phyloP scores from a whole-genome alignment of 441 rosid species.

The Arabidopsis lyrata region DNA sequence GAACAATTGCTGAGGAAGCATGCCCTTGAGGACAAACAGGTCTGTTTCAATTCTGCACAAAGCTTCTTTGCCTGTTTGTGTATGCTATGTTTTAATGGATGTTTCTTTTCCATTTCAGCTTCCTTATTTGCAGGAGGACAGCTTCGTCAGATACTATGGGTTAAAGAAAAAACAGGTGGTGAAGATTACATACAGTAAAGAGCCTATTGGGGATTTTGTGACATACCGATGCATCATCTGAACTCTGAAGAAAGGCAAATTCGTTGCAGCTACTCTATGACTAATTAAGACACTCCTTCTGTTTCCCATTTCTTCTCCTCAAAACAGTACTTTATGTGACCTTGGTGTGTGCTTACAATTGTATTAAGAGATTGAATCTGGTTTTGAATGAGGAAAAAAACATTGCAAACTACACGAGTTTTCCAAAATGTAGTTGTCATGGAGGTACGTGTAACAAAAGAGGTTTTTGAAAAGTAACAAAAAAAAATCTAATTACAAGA shows the following conservation, averaged over 20 bases:
- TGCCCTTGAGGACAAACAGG: constrained; percentile 57
- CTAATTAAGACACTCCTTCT: constrained; percentile 7
- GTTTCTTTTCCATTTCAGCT: constrained; percentile 45
- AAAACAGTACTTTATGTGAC: constrained; percentile 8
- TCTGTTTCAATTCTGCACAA: constrained; percentile 22
- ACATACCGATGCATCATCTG: constrained; percentile 59
- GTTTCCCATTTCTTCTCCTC: constrained; percentile 13
- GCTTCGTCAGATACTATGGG: constrained; percentile 60
- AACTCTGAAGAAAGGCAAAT: constrained; percentile 31
- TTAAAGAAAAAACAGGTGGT: constrained; percentile 60
- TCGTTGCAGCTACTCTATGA: not conserved
- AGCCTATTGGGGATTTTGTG: constrained; percentile 42
- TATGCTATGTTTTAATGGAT: constrained; percentile 17
- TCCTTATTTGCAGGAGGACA: constrained; percentile 58
- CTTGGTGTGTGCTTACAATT: constrained; percentile 8
- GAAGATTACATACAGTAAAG: constrained; percentile 54
- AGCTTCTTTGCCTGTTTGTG: constrained; percentile 9
- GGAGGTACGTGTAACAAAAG: constrained; percentile 16
- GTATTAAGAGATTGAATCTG: constrained; percentile 14
- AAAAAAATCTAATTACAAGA: constrained; percentile 40
- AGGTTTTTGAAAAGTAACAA: constrained; percentile 1
- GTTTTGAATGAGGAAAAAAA: not conserved
- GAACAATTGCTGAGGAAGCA: constrained; percentile 48
- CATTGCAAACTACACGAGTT: constrained; percentile 23
- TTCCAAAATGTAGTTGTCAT: constrained; percentile 34